Evolutionary conservation across 1,139 yeast genomes (phyloP).

Genomic region (Pichia sp.): DNA sequence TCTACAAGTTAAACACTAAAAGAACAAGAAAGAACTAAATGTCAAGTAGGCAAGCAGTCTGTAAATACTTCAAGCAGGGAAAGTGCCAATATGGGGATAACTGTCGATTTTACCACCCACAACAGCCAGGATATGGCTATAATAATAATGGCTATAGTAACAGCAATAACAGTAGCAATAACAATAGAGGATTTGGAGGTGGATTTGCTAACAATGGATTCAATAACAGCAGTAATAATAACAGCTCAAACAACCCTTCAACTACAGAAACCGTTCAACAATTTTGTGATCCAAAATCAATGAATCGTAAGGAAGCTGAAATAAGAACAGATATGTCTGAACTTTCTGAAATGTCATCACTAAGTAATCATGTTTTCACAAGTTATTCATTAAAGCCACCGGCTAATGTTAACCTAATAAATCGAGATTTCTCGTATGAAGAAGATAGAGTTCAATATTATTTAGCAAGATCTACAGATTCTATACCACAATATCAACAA

Average conservation of each 20-base stretch:
- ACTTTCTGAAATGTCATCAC: not conserved
- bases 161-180: not conserved
- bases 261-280: constrained; percentile 7
- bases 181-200: not conserved
- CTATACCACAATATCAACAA: constrained; percentile 35
- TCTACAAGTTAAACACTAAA: not conserved
- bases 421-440: constrained; percentile 52
- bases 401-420: constrained; percentile 38
- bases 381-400: constrained; percentile 35
- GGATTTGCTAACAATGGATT: constrained; percentile 3
- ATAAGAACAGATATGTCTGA: constrained; percentile 28
- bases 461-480: constrained; percentile 36
- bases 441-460: constrained; percentile 46
- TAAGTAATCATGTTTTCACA: constrained; percentile 26
- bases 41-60: constrained; percentile 25
- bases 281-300: constrained; percentile 11
- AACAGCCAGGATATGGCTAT: not conserved
- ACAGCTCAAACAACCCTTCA: not conserved
- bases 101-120: constrained; percentile 36
- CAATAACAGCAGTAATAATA: constrained; percentile 1
- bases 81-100: constrained; percentile 32
- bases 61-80: constrained; percentile 37
- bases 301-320: constrained; percentile 20
- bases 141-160: not conserved
- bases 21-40: not conserved